Evolutionary conservation across 306 rosid genomes (phyloP), one percentile per base, ranked within the genome.

Genomic region (Lathyrus tuberosus): DNA sequence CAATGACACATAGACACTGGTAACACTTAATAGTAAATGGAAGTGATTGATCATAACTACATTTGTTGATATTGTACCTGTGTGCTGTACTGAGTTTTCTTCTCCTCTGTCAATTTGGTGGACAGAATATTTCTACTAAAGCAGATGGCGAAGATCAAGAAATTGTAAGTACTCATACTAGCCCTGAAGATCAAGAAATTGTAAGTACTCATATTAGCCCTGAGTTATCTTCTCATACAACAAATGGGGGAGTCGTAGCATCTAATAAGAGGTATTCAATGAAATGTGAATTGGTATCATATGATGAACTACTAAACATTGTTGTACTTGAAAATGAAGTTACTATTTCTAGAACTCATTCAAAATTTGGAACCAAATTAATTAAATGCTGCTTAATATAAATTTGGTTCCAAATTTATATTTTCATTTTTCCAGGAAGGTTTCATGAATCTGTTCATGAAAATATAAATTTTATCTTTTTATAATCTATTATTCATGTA

Each of bases 191-290:
- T 48, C 78, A 78, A 58, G 59, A 73, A 69, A 65, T 70, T 78
- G 62, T 37, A 59, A 78, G 52, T 60, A 35, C 52, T 14, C 83
- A 79, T 43, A 43, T 65, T 68, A 53, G 62, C 54, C 56, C 43
- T 1, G 71, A 73, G 60, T 22, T 66, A 41, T 41, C 78, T 71
- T 64, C 57, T 35, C 67, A 73, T 53, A 65, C 67, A 53, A 13
- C 47, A 52, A 73, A 79, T 68, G 83, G 76, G 74, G 76, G 67
- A 68, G 79, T 64, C 42, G 17, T 43, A 57, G 58, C 79, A 42
- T 62, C 79, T 62, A 61, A 40, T 68, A 73, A 73, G 70, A 79
- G 83, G 83, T 88, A 78, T 69, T 70, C 38, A 41, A 43, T 65
- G 42, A 49, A 31, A 30, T 41, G 52, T 24, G 26, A 41, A 41